phyloP scores from a whole-genome alignment of 2,329 filamentous ascomycete species.

The Aspergillus transmontanensis region DNA sequence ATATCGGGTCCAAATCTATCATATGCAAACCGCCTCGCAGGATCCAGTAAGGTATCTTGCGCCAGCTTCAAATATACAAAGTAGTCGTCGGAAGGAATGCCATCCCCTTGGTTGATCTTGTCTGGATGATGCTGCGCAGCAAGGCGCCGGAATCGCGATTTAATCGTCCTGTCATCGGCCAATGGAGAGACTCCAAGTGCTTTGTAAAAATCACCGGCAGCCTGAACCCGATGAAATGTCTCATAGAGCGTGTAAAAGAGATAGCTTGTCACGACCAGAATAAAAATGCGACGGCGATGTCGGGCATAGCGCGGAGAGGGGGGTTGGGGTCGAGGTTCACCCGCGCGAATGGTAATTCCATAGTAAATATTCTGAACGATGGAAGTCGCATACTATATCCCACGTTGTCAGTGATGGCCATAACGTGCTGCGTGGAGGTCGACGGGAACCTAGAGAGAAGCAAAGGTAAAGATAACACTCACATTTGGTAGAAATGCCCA shows the following conservation, averaged over 20 bases:
- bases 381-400: slow-evolving; percentile 69
- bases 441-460: neutral
- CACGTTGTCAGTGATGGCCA: slow-evolving; percentile 13
- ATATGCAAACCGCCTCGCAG: slow-evolving; percentile 80
- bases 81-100: slow-evolving; percentile 48
- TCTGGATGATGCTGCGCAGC: slow-evolving; percentile 76
- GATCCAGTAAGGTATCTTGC: slow-evolving; percentile 78
- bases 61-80: slow-evolving; percentile 85
- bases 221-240: slow-evolving; percentile 77
- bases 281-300: slow-evolving; percentile 81
- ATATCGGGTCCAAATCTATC: slow-evolving; percentile 82
- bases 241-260: slow-evolving; percentile 92
- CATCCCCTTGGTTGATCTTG: slow-evolving; percentile 60
- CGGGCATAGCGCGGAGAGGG: slow-evolving; percentile 68
- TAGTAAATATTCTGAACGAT: slow-evolving; percentile 84
- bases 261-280: slow-evolving; percentile 79
- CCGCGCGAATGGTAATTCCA: slow-evolving; percentile 83
- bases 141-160: slow-evolving; percentile 80
- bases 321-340: slow-evolving; percentile 73
- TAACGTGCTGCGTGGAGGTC: neutral
- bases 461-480: slow-evolving; percentile 29
- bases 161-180: slow-evolving; percentile 75
- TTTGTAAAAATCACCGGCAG: slow-evolving; percentile 74
- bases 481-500: slow-evolving; percentile 67
- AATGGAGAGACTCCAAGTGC: slow-evolving; percentile 70